Evolutionary conservation across 2,329 filamentous ascomycete species (phyloP).

Genomic region (Phoma herbarum): DNA sequence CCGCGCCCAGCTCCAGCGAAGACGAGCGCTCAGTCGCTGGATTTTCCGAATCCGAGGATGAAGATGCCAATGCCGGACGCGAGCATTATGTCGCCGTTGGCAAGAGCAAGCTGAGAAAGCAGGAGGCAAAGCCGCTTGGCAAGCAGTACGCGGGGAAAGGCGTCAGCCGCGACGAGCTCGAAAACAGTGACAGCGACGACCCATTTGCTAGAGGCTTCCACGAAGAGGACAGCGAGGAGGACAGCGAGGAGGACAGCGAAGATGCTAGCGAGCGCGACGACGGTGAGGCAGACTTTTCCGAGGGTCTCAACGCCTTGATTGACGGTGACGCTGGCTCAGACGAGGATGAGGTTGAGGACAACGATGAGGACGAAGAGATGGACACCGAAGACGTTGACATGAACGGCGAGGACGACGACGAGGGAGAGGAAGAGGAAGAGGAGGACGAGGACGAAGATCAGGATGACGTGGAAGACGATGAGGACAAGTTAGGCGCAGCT

Average conservation of each 20-base stretch:
- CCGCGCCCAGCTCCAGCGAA: constrained; percentile 64
- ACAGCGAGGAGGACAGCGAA: constrained; percentile 42
- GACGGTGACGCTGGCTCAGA: constrained; percentile 60
- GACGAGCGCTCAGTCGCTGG: constrained; percentile 64
- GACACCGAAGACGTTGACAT: constrained; percentile 50
- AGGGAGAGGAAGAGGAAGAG: constrained; percentile 62
- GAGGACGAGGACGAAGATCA: constrained; percentile 60
- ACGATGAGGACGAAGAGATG: constrained; percentile 56
- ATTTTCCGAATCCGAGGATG: constrained; percentile 40
- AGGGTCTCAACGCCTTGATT: constrained; percentile 52
- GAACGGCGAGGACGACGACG: constrained; percentile 56
- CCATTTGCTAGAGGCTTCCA: constrained; percentile 57
- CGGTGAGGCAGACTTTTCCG: constrained; percentile 33
- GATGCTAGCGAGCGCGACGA: constrained; percentile 27
- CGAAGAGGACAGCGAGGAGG: constrained; percentile 50
- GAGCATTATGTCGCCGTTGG: constrained; percentile 88
- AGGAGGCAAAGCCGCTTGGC: constrained; percentile 73
- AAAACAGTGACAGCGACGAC: constrained; percentile 63
- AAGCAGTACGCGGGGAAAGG: constrained; percentile 81
- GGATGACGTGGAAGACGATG: constrained; percentile 57
- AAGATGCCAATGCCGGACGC: constrained; percentile 68
- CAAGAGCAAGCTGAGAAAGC: constrained; percentile 85
- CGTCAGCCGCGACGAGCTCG: constrained; percentile 73
- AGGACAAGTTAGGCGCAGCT: constrained; percentile 52
- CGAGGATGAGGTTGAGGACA: constrained; percentile 60